Evolutionary conservation across 2,329 filamentous ascomycete genomes (phyloP).

Genomic region (Trichoderma sp.): DNA sequence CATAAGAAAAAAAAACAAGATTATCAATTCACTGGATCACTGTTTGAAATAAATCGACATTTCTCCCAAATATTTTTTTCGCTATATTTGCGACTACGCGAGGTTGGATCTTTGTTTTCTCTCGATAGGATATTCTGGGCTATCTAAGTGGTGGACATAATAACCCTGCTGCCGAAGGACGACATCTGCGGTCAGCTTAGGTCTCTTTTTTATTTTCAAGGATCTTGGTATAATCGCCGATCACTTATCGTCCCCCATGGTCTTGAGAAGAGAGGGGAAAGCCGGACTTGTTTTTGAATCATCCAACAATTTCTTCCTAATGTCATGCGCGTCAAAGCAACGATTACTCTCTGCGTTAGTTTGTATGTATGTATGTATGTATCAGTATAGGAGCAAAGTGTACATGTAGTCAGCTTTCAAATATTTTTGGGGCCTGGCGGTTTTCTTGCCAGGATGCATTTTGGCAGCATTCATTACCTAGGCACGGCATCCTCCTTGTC

Average conservation of each 20-base stretch:
- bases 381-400: constrained; percentile 14
- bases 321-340: constrained; percentile 5
- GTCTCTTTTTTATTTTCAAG: not conserved
- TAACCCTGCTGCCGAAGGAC: not conserved
- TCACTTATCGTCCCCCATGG: not conserved
- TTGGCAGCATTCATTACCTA: not conserved
- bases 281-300: not conserved
- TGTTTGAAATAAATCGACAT: not conserved
- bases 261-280: not conserved
- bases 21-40: constrained; percentile 12
- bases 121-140: not conserved
- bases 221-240: not conserved
- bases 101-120: not conserved
- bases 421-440: not conserved
- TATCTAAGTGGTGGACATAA: constrained; percentile 18
- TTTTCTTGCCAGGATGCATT: not conserved
- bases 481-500: not conserved
- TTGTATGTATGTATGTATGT: constrained; percentile 10
- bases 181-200: not conserved
- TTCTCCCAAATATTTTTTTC: not conserved
- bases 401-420: constrained; percentile 3
- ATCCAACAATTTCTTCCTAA: not conserved
- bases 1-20: constrained; percentile 11
- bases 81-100: not conserved
- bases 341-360: not conserved